Conservation (phyloP, 2,329 filamentous ascomycete species). For the Nemania sp. region DNA sequence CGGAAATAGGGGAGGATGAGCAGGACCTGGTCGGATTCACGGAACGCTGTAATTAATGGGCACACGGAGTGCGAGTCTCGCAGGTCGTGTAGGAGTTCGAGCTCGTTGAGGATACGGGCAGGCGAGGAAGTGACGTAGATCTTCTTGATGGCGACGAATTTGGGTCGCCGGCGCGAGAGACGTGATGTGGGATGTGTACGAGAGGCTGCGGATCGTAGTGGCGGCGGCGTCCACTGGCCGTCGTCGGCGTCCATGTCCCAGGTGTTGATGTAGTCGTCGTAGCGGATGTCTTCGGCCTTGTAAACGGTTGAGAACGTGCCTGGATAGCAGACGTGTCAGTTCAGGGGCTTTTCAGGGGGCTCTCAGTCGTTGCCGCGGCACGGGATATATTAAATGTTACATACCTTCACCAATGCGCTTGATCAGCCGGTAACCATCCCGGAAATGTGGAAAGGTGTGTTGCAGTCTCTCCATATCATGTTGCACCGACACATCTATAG, state of each 20-base stretch:
- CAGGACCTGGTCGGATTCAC: conserved; percentile 90
- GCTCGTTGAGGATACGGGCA: conserved; percentile 89
- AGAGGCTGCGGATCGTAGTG: conserved; percentile 57
- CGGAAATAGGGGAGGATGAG: conserved; percentile 94
- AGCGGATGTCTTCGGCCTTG: conserved; percentile 92
- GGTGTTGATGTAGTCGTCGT: conserved; percentile 79
- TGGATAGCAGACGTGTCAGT: conserved; percentile 41
- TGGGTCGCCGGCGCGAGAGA: conserved; percentile 54
- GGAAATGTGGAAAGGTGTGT: conserved; percentile 80
- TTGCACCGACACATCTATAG: conserved; percentile 68
- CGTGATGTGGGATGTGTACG: conserved; percentile 38
- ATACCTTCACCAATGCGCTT: conserved; percentile 95
- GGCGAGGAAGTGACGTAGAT: conserved; percentile 99
- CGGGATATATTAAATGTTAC: neutral
- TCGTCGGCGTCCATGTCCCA: conserved; percentile 77
- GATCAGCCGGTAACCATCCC: conserved; percentile 82
- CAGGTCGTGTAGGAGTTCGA: conserved; percentile 89
- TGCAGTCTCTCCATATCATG: conserved; percentile 89
- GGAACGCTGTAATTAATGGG: conserved; percentile 95
- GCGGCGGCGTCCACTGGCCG: conserved; percentile 69
- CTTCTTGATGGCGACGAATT: conserved; percentile 97
- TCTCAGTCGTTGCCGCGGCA: neutral
- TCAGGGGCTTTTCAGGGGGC: neutral
- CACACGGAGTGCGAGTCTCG: conserved; percentile 83
- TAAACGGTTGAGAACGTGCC: conserved; percentile 99